phyloP scores from a whole-genome alignment of 139 green algal genomes.

The Trebouxia sp. region DNA sequence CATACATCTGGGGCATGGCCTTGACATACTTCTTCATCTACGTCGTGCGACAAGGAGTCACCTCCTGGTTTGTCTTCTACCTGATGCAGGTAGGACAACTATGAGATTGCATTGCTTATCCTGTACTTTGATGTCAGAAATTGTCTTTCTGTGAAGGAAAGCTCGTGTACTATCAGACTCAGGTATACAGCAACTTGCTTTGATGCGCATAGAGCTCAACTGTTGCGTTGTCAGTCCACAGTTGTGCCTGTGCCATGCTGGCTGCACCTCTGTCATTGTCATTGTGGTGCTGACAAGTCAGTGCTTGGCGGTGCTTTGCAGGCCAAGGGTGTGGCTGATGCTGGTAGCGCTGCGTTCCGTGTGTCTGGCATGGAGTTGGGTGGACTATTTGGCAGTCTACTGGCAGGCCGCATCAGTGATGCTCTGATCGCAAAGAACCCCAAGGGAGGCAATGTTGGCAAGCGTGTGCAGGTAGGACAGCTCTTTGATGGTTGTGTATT shows the following conservation, averaged over 20 bases:
- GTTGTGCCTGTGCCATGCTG: not conserved
- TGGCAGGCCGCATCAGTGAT: slow-evolving; percentile 78
- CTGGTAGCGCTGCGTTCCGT: slow-evolving; percentile 67
- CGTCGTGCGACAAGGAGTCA: slow-evolving; percentile 72
- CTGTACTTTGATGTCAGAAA: not conserved
- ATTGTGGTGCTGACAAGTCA: not conserved
- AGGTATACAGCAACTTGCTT: not conserved
- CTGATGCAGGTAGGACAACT: slow-evolving; percentile 54
- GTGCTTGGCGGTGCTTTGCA: slow-evolving; percentile 17
- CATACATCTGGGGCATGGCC: slow-evolving; percentile 93
- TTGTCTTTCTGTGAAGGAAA: too few relatives aligned
- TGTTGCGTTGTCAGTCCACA: too few relatives aligned
- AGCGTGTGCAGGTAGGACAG: slow-evolving; percentile 82
- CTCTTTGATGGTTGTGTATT: not conserved
- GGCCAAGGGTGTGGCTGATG: slow-evolving; percentile 84
- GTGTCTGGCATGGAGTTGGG: slow-evolving; percentile 91
- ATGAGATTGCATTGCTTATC: not conserved
- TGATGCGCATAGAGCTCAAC: too few relatives aligned
- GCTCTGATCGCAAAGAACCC: slow-evolving; percentile 53
- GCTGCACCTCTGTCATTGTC: too few relatives aligned
- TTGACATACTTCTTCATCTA: slow-evolving; percentile 85
- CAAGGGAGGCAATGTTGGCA: slow-evolving; percentile 79
- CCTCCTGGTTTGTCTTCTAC: slow-evolving; percentile 82
- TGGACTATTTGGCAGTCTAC: slow-evolving; percentile 78
- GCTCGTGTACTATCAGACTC: not conserved